Conservation (phyloP, 1,284 basidiomycete species). For the Leccinum pachyderme region DNA sequence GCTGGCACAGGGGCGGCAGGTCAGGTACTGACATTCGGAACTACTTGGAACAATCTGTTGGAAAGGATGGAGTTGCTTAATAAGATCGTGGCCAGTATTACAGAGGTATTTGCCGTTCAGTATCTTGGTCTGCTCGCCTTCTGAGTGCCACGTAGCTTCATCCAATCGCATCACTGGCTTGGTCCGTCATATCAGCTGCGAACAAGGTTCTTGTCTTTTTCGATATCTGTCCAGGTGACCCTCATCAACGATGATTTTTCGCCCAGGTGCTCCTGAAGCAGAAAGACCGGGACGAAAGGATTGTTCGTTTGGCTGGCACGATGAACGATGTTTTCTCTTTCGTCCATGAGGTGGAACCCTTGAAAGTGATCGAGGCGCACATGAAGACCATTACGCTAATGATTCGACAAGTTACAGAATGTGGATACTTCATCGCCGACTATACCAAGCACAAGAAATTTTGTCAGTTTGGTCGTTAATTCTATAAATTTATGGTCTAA, state of each 20-base stretch:
- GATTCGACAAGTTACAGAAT: neutral
- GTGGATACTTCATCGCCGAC: neutral
- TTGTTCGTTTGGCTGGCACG: neutral
- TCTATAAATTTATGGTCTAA: too few species aligned
- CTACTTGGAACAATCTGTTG: neutral
- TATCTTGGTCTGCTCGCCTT: neutral
- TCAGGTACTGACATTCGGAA: neutral
- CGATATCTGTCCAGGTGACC: neutral
- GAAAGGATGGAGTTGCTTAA: neutral
- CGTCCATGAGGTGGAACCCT: neutral
- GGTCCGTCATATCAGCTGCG: neutral
- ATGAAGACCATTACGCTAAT: neutral
- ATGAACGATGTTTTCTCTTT: neutral
- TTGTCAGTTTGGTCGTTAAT: too few species aligned
- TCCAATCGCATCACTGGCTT: neutral
- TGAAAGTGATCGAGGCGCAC: neutral
- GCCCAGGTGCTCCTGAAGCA: neutral
- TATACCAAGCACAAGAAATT: too few species aligned
- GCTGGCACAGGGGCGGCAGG: neutral
- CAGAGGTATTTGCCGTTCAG: neutral
- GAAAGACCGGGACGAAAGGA: neutral
- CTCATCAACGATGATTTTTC: neutral
- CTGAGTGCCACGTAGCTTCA: neutral
- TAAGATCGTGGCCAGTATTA: neutral
- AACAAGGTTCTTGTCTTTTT: neutral